Base-by-base conservation (phyloP, 1,284 basidiomycete genomes). In the Phylloboletellus chloephorus region DNA sequence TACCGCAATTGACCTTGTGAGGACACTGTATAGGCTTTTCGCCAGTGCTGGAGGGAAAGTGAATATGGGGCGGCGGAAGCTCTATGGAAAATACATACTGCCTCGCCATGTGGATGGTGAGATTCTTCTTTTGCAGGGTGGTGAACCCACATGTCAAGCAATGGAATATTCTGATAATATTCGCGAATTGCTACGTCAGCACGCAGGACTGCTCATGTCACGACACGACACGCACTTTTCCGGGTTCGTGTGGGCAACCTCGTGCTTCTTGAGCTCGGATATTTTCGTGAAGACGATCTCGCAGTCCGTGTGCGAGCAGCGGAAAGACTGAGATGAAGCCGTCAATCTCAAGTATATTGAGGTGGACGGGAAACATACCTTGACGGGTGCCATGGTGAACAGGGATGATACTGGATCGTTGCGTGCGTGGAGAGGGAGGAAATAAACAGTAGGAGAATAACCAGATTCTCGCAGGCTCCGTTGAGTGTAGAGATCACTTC, bases 231-330 rank as follows among this genome's bases (percentile, higher is more conserved):
- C 20, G n/a, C 8, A 47, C 55, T 20, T 38, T n/a, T 29, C 12
- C 0, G 41, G 33, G 4, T 44, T 8, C 3, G 25, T 21, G 13
- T 56, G 53, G 1, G 4, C 11, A 3, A n/a, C 10, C 15, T 10
- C 21, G 10, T 55, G 54, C 29, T 54, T 52, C 7, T 15, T 41
- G 3, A 58, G 34, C 2, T 52, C n/a, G 3, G 7, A 37, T 1
- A 2, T 6, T 2, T 20, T 41, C 4, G 1, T 11, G 33, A 57
- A 58, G 10, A 17, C 28, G 36, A 10, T 4, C 2, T 6, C 16
- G 7, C 54, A 57, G n/a, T 40, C 28, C 0, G 24, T 23, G 5
- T 31, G 9, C 8, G 35, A 5, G 35, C 53, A 58, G 8, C 17
- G 7, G 23, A 29, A 43, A 8, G n/a, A 33, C 53, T 58, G 11